phyloP scores from a whole-genome alignment of 169 alveolate species.

The Cryptosporidium bovis region DNA sequence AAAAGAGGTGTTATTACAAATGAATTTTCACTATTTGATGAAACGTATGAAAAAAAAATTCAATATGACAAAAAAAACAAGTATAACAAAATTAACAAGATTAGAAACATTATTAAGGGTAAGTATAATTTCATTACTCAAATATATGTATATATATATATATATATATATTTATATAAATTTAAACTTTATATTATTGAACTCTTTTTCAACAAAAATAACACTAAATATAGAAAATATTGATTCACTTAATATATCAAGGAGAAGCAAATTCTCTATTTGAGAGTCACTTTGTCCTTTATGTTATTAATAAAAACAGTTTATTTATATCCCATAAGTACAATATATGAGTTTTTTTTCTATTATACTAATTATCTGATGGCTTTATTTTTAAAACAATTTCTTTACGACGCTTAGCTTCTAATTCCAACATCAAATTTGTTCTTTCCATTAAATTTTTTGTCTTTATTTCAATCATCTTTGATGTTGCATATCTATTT shows the following conservation, averaged over 20 bases:
- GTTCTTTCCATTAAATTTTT: slow-evolving; percentile 30
- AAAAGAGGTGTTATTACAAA: slow-evolving; percentile 25
- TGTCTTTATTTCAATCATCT: slow-evolving; percentile 42
- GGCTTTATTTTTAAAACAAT: not conserved
- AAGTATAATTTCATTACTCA: not conserved
- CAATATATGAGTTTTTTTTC: not conserved
- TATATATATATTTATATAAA: not conserved
- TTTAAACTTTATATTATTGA: too few relatives aligned
- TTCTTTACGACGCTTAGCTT: not conserved
- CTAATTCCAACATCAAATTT: slow-evolving; percentile 17
- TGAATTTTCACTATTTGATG: slow-evolving; percentile 22
- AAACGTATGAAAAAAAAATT: slow-evolving; percentile 27
- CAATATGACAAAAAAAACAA: slow-evolving; percentile 27
- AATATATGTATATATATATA: not conserved
- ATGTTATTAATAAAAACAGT: not conserved
- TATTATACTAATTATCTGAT: not conserved
- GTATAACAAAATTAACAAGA: slow-evolving; percentile 40
- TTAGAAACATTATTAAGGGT: slow-evolving; percentile 49
- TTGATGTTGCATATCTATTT: slow-evolving; percentile 40
- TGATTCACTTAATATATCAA: slow-evolving; percentile 43
- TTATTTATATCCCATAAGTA: not conserved
- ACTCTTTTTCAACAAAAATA: not conserved
- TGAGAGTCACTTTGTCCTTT: not conserved
- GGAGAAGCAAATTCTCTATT: not conserved
- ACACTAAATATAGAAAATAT: slow-evolving; percentile 10